Conservation (phyloP, 2,329 filamentous ascomycete genomes). For the Aspergillus sp. region DNA sequence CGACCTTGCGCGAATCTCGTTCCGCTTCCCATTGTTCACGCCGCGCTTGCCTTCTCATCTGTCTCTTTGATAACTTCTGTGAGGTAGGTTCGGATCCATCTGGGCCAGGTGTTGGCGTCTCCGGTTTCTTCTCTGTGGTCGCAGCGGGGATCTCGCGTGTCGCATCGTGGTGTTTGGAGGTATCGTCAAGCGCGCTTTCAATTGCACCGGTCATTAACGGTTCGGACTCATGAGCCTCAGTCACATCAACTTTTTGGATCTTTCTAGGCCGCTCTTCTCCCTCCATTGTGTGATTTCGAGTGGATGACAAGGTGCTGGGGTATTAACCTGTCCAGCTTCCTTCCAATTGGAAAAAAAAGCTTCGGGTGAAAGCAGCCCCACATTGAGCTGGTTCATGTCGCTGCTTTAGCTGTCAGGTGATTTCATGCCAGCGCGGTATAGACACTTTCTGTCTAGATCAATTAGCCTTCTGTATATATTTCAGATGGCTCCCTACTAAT, state of each 20-base stretch:
- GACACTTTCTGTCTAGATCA: neutral
- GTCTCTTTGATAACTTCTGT: conserved; percentile 72
- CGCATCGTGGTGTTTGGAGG: neutral
- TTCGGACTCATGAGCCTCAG: conserved; percentile 24
- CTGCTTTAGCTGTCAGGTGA: conserved; percentile 12
- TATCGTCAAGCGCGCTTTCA: conserved; percentile 7
- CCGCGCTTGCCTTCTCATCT: conserved; percentile 74
- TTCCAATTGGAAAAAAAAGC: conserved; percentile 6
- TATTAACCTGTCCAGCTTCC: neutral
- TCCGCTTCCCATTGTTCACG: conserved; percentile 74
- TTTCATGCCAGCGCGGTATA: neutral
- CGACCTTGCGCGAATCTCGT: conserved; percentile 59
- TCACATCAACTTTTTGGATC: conserved; percentile 52
- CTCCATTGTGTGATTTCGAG: conserved; percentile 44
- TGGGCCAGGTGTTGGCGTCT: neutral
- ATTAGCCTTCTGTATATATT: neutral
- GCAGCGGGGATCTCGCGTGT: conserved; percentile 11
- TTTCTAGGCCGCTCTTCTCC: conserved; percentile 57
- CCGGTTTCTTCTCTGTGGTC: neutral
- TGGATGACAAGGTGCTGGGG: neutral
- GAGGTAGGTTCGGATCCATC: conserved; percentile 7
- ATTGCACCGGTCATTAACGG: conserved; percentile 33
- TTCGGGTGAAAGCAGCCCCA: conserved; percentile 6
- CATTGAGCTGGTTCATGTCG: conserved; percentile 17
- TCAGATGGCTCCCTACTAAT: neutral